Base-by-base conservation (phyloP, 441 rosid species). In the Syzygium syzygioides region DNA sequence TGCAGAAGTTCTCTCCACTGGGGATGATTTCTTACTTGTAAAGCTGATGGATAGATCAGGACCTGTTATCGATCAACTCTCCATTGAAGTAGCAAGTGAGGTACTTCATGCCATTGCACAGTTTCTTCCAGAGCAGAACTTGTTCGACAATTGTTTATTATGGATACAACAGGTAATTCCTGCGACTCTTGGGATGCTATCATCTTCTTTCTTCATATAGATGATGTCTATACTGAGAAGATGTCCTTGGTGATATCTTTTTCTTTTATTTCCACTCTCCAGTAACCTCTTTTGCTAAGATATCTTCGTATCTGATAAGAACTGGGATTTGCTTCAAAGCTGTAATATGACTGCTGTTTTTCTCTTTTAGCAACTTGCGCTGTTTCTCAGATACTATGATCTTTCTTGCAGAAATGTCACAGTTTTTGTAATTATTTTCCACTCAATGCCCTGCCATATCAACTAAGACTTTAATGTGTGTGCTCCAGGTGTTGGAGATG, bases 1-100 rank as follows among this genome's bases (percentile, higher is more conserved):
- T 89, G 95, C 97, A 34, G 99, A 97, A 92, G 96, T 96, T 85
- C 88, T 92, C 55, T 96, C 98, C 79, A 93, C 94, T 0, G 96
- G 96, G 91, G 99, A 98, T 88, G 99, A 98, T 93, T 93, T 94
- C 88, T 93, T 96, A 94, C 95, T 98, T 88, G 95, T 97, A 92
- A 96, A 98, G 94, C 96, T 98, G 87, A 95, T 97, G 99, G 99
- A 97, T 92, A 95, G 91, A 91, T 92, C 99, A 2, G 99, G 99
- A 53, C 99, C 99, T 84, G 94, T 94, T 79, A 80, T 97, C 60
- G 99, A 98, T 89, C 99, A 97, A 90, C 94, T 98, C 80, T 94
- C 99, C 71, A 94, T 91, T 90, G 99, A 97, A 91, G 95, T 94
- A 80, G 96, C 96, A 66, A 93, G 91, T 45, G 99, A 96, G 90